Percentiles rank a stretch among this genome's conserved stretches.
These are phyloP conservation scores for Candida suzukii DNA, from an alignment of 805 yeast species.

Conservation along the genomic window DNA sequence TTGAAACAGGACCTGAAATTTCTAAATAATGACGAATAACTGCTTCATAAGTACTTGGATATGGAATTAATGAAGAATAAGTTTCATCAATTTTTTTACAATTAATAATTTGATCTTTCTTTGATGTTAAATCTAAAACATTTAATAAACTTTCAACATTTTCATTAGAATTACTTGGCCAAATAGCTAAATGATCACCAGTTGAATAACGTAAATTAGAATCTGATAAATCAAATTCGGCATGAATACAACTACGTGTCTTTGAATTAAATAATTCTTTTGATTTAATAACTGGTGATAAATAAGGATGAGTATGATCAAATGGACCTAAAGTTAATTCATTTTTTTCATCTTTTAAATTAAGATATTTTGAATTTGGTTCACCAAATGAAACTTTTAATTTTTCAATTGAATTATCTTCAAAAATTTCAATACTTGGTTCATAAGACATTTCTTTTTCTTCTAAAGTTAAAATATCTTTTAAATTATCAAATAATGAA, in stretches of 20 bases:
- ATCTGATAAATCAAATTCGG: conserved; percentile 75
- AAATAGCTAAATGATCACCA: conserved; percentile 92
- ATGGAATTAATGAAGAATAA: conserved; percentile 31
- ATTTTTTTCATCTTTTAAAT: conserved; percentile 23
- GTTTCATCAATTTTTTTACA: conserved; percentile 69
- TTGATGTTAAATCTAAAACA: conserved; percentile 52
- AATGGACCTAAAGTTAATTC: conserved; percentile 59
- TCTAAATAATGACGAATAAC: conserved; percentile 82
- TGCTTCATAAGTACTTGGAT: conserved; percentile 87
- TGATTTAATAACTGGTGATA: conserved; percentile 57
- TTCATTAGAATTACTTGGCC: conserved; percentile 86
- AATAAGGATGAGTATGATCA: conserved; percentile 73
- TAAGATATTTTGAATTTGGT: conserved; percentile 54
- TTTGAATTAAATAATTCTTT: conserved; percentile 63
- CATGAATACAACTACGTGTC: conserved; percentile 79
- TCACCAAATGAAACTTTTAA: conserved; percentile 71
- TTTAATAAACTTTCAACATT: conserved; percentile 59
- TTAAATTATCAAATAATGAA: conserved; percentile 55
- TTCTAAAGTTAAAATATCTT: conserved; percentile 55
- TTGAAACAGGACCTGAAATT: conserved; percentile 87
- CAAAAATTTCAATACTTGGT: conserved; percentile 49
- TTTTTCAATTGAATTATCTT: conserved; percentile 17
- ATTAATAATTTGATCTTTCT: conserved; percentile 49
- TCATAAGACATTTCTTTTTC: conserved; percentile 79
- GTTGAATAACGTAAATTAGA: conserved; percentile 80